Evolutionary conservation across 2,329 filamentous ascomycete species (phyloP).

Genomic region (Chaetothyriales sp.): DNA sequence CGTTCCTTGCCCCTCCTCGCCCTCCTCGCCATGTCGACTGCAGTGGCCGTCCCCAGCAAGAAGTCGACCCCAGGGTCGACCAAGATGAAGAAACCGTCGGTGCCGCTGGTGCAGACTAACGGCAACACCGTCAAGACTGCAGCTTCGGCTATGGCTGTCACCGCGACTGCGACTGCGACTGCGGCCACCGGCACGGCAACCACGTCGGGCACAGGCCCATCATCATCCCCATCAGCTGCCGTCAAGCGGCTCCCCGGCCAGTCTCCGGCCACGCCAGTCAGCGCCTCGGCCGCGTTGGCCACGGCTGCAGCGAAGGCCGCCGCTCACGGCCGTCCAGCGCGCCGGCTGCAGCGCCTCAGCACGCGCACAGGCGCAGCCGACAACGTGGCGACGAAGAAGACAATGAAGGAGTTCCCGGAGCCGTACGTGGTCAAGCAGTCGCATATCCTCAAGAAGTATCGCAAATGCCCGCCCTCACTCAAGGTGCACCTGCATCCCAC

Average conservation of each 20-base stretch:
- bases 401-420: constrained; percentile 26
- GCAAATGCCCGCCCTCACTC: constrained; percentile 59
- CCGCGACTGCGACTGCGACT: too few relatives aligned
- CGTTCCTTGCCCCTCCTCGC: neutral
- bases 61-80: constrained; percentile 7
- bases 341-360: constrained; percentile 28
- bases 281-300: constrained; percentile 35
- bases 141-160: constrained; percentile 18
- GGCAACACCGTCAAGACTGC: constrained; percentile 43
- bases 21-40: neutral
- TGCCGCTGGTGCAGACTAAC: constrained; percentile 45
- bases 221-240: constrained; percentile 38
- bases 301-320: constrained; percentile 27
- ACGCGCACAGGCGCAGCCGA: constrained; percentile 20
- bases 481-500: constrained; percentile 71
- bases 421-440: constrained; percentile 51
- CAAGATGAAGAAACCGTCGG: constrained; percentile 17
- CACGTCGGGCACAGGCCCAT: constrained; percentile 25
- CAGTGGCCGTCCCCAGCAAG: neutral
- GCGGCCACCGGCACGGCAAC: too few relatives aligned
- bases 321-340: constrained; percentile 34
- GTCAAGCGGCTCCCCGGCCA: constrained; percentile 42
- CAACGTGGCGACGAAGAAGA: constrained; percentile 19
- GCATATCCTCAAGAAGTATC: constrained; percentile 73
- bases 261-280: constrained; percentile 7